These are phyloP conservation scores for Hypoxylon sp. DNA, from an alignment of 2,329 filamentous ascomycete species.

Conservation along the genomic window DNA sequence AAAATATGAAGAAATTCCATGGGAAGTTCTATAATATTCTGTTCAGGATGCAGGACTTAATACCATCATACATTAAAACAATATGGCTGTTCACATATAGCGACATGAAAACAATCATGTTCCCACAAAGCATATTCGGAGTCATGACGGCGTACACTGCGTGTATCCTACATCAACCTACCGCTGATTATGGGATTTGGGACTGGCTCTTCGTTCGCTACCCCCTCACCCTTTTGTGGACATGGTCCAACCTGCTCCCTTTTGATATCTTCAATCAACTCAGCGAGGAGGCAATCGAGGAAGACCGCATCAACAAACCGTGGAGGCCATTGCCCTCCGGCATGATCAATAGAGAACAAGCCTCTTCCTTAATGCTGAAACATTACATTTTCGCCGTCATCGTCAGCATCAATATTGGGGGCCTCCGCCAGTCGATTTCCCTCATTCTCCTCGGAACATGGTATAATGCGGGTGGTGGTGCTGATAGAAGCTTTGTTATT, in stretches of 20 bases:
- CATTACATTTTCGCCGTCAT: conserved; percentile 13
- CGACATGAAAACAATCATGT: conserved; percentile 35
- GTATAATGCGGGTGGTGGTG: conserved; percentile 27
- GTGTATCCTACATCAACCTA: conserved; percentile 2
- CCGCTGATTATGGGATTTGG: neutral
- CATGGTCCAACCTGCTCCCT: conserved; percentile 28
- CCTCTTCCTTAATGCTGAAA: conserved; percentile 8
- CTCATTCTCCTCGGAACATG: conserved; percentile 16
- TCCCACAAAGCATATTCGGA: conserved; percentile 28
- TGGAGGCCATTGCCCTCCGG: conserved; percentile 29
- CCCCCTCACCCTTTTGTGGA: conserved; percentile 21
- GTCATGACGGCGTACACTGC: conserved; percentile 11
- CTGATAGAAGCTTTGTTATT: conserved; percentile 43
- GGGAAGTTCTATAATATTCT: neutral
- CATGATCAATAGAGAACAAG: conserved; percentile 9
- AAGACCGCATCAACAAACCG: conserved; percentile 28
- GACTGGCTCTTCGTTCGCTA: conserved; percentile 10
- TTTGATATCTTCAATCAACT: conserved; percentile 32
- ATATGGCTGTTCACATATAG: conserved; percentile 36
- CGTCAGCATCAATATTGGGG: conserved; percentile 4
- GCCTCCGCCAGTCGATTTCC: neutral
- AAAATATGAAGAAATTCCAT: neutral
- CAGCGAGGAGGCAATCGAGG: conserved; percentile 14
- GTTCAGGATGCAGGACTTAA: neutral
- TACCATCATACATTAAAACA: conserved; percentile 2